phyloP scores from a whole-genome alignment of 2,329 filamentous ascomycete species.

The Pseudomassariella vexata region DNA sequence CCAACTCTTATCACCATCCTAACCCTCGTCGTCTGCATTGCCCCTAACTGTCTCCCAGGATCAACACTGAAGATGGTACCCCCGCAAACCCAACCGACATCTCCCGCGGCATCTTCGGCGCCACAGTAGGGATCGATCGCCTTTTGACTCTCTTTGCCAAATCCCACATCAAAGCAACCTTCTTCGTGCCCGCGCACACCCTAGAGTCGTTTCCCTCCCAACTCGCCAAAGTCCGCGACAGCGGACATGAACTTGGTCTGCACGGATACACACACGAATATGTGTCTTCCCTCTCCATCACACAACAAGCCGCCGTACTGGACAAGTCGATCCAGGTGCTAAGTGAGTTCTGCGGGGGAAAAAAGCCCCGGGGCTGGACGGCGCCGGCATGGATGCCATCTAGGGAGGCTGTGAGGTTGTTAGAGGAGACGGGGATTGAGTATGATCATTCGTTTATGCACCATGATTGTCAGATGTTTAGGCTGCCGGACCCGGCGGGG shows the following conservation, averaged over 20 bases:
- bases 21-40: not conserved
- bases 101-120: constrained; percentile 13
- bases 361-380: constrained; percentile 34
- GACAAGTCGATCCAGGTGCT: constrained; percentile 13
- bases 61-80: constrained; percentile 11
- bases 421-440: constrained; percentile 33
- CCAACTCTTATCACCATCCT: constrained; percentile 1
- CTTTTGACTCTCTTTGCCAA: constrained; percentile 12
- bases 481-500: constrained; percentile 16
- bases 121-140: constrained; percentile 12
- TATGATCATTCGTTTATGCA: constrained; percentile 45
- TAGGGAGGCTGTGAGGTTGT: constrained; percentile 28
- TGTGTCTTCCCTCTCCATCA: constrained; percentile 10
- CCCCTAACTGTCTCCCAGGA: constrained; percentile 4
- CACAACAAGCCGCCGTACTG: constrained; percentile 12
- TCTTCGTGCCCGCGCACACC: constrained; percentile 13
- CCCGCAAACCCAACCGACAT: constrained; percentile 7
- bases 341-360: constrained; percentile 26
- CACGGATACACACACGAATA: constrained; percentile 16
- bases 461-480: constrained; percentile 37
- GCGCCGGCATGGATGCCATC: constrained; percentile 35
- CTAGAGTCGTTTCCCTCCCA: constrained; percentile 13
- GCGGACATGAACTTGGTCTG: constrained; percentile 13
- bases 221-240: constrained; percentile 13
- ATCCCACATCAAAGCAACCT: constrained; percentile 13